Percentiles rank a stretch among this genome's conserved stretches.
These are phyloP conservation scores for Mucor racemosus DNA, from an alignment of 371 early-diverging fungal species.

Conservation along the genomic window DNA sequence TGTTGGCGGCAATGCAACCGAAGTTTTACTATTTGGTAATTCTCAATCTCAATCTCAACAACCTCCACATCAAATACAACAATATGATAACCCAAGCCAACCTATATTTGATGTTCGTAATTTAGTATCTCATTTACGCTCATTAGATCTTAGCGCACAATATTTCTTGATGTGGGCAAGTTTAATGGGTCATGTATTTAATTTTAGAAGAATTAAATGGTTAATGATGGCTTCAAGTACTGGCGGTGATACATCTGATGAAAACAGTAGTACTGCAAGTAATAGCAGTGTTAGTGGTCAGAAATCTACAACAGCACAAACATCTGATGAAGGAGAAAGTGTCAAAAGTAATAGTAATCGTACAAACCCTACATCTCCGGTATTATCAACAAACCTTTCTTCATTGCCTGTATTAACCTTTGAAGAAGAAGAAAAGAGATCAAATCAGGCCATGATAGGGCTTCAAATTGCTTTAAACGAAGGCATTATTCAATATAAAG, in stretches of 20 bases:
- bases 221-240: constrained; percentile 31
- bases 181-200: constrained; percentile 41
- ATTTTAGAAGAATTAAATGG: constrained; percentile 45
- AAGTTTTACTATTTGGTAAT: background rate
- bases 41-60: background rate
- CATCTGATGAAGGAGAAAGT: background rate
- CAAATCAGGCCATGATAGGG: constrained; percentile 38
- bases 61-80: background rate
- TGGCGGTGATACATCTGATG: constrained; percentile 12
- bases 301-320: too few relatives aligned
- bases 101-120: constrained; percentile 40
- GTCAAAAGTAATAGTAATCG: background rate
- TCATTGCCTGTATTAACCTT: background rate
- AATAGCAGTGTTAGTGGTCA: background rate
- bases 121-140: constrained; percentile 41
- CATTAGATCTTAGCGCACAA: constrained; percentile 38
- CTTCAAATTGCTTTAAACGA: constrained; percentile 46
- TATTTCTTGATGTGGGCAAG: constrained; percentile 51
- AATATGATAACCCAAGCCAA: background rate
- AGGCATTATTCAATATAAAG: constrained; percentile 41
- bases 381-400: background rate
- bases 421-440: constrained; percentile 16
- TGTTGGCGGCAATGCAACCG: background rate
- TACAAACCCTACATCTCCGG: background rate
- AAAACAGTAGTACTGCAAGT: constrained; percentile 11